Conservation (phyloP, 179 eudicot species). For the Drosera spatulata region DNA sequence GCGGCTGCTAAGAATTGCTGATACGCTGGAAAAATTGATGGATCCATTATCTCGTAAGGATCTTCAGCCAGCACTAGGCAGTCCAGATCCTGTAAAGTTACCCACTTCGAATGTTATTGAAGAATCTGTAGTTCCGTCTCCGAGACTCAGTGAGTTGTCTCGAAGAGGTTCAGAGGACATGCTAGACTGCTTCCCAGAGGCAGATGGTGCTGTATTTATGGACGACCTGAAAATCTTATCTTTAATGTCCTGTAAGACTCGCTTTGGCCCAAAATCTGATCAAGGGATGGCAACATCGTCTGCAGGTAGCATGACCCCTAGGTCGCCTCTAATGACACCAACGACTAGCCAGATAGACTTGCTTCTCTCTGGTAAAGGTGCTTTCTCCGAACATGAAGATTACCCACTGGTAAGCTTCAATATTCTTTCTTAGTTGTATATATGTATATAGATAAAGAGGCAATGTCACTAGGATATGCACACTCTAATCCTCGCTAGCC, state of each 20-base stretch:
- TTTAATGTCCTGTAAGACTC: slow-evolving; percentile 83
- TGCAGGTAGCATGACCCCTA: slow-evolving; percentile 97
- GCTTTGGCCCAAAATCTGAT: slow-evolving; percentile 99
- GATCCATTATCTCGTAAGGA: slow-evolving; percentile 72
- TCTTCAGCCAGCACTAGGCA: slow-evolving; percentile 56
- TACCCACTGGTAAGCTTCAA: slow-evolving; percentile 63
- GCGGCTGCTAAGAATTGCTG: slow-evolving; percentile 80
- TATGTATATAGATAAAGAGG: no score
- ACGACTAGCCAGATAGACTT: slow-evolving; percentile 77
- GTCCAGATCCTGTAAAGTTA: slow-evolving; percentile 89
- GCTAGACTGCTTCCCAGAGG: slow-evolving; percentile 86
- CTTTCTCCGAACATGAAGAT: slow-evolving; percentile 82
- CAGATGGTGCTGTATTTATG: slow-evolving; percentile 65
- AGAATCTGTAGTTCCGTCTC: slow-evolving; percentile 80
- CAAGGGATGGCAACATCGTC: slow-evolving; percentile 99
- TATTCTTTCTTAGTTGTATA: not conserved
- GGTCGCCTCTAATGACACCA: slow-evolving; percentile 89
- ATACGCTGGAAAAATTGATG: slow-evolving; percentile 78
- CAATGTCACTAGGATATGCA: no score
- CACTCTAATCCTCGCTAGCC: no score
- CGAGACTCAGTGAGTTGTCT: slow-evolving; percentile 96
- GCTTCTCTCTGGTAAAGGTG: slow-evolving; percentile 78
- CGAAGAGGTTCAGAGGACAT: slow-evolving; percentile 96
- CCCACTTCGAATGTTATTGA: slow-evolving; percentile 84
- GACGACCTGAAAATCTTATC: slow-evolving; percentile 87